Evolutionary conservation across 2,329 filamentous ascomycete species (phyloP), one percentile per base, ranked within the genome.

Genomic region (Aschersonia sp.): DNA sequence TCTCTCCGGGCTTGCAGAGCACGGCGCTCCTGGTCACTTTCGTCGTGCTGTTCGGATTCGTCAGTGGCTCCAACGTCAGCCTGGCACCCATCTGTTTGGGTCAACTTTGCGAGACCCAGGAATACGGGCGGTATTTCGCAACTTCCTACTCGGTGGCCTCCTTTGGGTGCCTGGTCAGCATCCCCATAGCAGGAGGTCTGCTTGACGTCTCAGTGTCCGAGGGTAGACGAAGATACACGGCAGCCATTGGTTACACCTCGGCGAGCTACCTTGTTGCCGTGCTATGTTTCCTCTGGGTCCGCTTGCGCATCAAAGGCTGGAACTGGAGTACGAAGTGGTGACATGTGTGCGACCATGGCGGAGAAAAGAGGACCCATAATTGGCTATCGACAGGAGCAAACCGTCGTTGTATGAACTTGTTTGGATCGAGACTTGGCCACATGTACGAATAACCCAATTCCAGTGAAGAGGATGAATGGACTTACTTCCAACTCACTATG

Each of bases 51-150:
- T 91, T 94, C 61, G 88, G 88, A 1, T 87, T 94, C 55, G 81
- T 80, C 1, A 85, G 80, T 47, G 88, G 89, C 4, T 82, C 78
- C 53, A 89, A 89, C 55, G 82, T 94, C 53, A 80, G 78, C 1
- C 62, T 94, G 31, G 82, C 82, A 0, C 87, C 88, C 0, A 85
- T 92, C 0, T 91, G 86, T 55, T 74, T 94, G 1, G 84, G 85
- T 1, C 85, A 91, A 64, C 71, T 92, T 10, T 94, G 86, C 60
- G 77, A 81, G 35, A 82, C 84, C 3, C 73, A 82, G 47, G 73
- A 88, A 45, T 92, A 89, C 55, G 86, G 85, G 1, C 70, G 83
- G 20, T 86, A 84, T 58, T 86, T 84, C 57, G 82, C 84, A 1
- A 88, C 84, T 0, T 82, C 82, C 48, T 88, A 88, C 60, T 88